Evolutionary conservation across 1,139 yeast genomes (phyloP).

Genomic region (Sugiyamaella japonica): DNA sequence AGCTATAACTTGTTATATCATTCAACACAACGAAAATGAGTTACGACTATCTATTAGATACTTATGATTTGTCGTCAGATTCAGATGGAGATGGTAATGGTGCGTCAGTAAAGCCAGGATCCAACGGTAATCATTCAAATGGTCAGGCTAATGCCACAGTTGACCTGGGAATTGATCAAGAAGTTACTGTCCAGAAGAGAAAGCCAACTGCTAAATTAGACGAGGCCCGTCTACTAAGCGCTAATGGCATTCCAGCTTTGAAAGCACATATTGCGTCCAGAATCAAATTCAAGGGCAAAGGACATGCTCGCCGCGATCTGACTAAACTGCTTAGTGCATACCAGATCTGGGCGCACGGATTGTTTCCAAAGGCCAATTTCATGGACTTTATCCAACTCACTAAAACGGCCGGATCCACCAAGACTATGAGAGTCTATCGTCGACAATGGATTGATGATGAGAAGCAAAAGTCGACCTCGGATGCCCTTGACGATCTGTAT

Average conservation of each 20-base stretch:
- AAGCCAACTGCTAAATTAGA: slow-evolving; percentile 40
- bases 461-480: slow-evolving; percentile 22
- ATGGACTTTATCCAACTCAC: slow-evolving; percentile 52
- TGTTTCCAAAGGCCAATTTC: slow-evolving; percentile 78
- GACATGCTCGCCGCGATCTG: slow-evolving; percentile 48
- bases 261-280: slow-evolving; percentile 29
- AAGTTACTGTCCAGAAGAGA: slow-evolving; percentile 34
- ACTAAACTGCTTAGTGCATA: slow-evolving; percentile 59
- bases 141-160: slow-evolving; percentile 1
- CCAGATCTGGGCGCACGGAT: slow-evolving; percentile 82
- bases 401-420: slow-evolving; percentile 37
- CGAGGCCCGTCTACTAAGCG: slow-evolving; percentile 38
- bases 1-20: not conserved
- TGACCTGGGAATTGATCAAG: slow-evolving; percentile 40
- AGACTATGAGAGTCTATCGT: slow-evolving; percentile 34
- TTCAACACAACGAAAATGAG: not conserved
- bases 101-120: not conserved
- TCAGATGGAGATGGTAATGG: not conserved
- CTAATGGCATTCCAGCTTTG: slow-evolving; percentile 40
- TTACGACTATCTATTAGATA: slow-evolving; percentile 11
- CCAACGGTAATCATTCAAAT: not conserved
- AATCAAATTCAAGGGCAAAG: slow-evolving; percentile 42
- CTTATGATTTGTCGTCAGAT: slow-evolving; percentile 12
- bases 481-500: slow-evolving; percentile 8
- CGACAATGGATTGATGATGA: slow-evolving; percentile 38